These are phyloP conservation scores for Beta lomatogona DNA, from an alignment of 179 eudicot species.

Conservation along the genomic window DNA sequence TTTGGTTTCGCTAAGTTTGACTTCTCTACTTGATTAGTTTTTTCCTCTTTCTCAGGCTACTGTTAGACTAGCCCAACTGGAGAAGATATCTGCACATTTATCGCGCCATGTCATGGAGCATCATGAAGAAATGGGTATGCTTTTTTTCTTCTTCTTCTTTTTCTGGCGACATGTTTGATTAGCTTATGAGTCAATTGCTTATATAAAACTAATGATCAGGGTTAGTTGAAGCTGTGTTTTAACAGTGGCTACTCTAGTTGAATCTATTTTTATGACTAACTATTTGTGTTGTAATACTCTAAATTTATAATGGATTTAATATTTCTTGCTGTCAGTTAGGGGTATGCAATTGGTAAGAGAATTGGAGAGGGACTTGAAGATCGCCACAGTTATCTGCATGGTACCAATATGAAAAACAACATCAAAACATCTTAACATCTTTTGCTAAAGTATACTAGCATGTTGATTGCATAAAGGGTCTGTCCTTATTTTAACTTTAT, in stretches of 20 bases:
- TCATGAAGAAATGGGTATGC: constrained; percentile 93
- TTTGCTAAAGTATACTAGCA: background rate
- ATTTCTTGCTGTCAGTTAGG: constrained; percentile 59
- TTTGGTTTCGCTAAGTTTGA: background rate
- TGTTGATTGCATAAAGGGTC: background rate
- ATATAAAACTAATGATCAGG: background rate
- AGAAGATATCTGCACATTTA: constrained; percentile 66
- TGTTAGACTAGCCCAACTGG: constrained; percentile 86
- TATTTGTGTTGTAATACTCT: background rate
- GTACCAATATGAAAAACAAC: constrained; percentile 41
- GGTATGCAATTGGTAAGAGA: constrained; percentile 97
- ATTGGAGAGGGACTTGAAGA: constrained; percentile 90
- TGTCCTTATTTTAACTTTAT: background rate
- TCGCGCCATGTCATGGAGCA: constrained; percentile 94
- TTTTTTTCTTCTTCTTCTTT: constrained; percentile 2
- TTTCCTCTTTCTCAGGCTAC: constrained; percentile 62
- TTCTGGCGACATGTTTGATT: background rate
- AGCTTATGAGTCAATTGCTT: background rate
- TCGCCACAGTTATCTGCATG: constrained; percentile 97
- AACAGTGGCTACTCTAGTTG: background rate
- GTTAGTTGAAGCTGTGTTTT: constrained; percentile 5
- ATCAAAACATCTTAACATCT: background rate
- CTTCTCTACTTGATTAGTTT: background rate
- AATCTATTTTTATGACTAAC: background rate
- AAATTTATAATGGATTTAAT: constrained; percentile 8